A percentile compares a stretch with the other conserved stretches of the same genome.
Evolutionary conservation across 257 asterid genomes (phyloP).

Genomic region (Gentiana macrophylla): DNA sequence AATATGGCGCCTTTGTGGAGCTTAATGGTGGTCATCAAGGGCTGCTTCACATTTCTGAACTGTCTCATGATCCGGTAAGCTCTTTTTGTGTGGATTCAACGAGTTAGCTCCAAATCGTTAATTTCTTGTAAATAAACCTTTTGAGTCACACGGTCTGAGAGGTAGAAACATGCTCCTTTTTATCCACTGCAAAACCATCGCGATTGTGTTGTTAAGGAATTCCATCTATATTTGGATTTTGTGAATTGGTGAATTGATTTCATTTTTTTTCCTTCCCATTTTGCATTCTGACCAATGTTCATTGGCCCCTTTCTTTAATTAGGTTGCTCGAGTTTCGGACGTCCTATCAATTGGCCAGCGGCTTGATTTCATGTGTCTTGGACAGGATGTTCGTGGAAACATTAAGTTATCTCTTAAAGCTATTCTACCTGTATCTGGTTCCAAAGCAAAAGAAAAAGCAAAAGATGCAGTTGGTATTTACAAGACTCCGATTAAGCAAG

Average conservation of each 20-base stretch:
- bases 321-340: slow-evolving; percentile 81
- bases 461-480: slow-evolving; percentile 18
- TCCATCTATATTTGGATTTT: no score
- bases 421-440: slow-evolving; percentile 30
- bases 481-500: slow-evolving; percentile 17
- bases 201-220: no score
- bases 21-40: slow-evolving; percentile 97
- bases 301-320: slow-evolving; percentile 10
- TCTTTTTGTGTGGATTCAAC: slow-evolving; percentile 3
- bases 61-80: slow-evolving; percentile 72
- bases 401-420: slow-evolving; percentile 83
- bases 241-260: background rate
- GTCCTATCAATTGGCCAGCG: slow-evolving; percentile 71
- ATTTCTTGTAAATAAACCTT: no score
- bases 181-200: no score
- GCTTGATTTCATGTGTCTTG: slow-evolving; percentile 77
- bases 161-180: no score
- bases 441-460: slow-evolving; percentile 17
- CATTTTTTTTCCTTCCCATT: background rate
- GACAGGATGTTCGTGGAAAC: slow-evolving; percentile 84
- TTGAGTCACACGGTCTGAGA: no score
- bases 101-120: no score
- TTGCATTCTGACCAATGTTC: background rate
- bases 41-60: slow-evolving; percentile 86
- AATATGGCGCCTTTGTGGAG: slow-evolving; percentile 97